phyloP scores from a whole-genome alignment of 108 stramenopile genomes.

The Seminavis robusta region DNA sequence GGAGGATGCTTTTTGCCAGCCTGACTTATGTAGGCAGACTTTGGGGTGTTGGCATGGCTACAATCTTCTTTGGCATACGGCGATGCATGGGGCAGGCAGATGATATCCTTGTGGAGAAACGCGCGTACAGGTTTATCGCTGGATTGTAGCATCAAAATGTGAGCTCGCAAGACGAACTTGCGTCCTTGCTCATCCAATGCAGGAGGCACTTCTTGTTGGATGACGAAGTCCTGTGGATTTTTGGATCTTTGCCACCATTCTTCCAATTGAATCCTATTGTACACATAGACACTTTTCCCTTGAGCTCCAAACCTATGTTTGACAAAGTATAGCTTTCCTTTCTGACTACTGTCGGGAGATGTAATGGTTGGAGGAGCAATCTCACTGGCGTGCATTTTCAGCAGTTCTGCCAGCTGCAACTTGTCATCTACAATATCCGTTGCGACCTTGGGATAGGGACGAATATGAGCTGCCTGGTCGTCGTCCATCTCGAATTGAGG shows the following conservation, averaged over 20 bases:
- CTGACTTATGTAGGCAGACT: background rate
- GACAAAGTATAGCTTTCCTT: constrained; percentile 6
- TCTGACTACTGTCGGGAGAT: too few species aligned
- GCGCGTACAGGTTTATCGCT: too few species aligned
- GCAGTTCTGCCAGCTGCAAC: background rate
- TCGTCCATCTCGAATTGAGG: constrained; percentile 9
- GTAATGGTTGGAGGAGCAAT: too few species aligned
- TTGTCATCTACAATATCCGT: constrained; percentile 11
- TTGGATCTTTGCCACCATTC: constrained; percentile 3
- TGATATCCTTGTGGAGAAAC: too few species aligned
- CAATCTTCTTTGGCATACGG: too few species aligned
- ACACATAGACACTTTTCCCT: constrained; percentile 10
- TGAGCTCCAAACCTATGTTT: constrained; percentile 9
- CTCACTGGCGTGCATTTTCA: too few species aligned
- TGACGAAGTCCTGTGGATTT: constrained; percentile 7
- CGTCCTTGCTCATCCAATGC: background rate
- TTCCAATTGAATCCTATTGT: background rate
- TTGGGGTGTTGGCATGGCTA: too few species aligned
- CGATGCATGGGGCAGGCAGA: too few species aligned
- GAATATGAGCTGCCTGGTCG: constrained; percentile 1
- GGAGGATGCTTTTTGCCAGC: background rate
- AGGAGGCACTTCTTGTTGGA: constrained; percentile 4
- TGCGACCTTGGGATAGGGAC: constrained; percentile 4
- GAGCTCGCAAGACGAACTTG: constrained; percentile 6
- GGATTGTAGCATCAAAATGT: background rate